Evolutionary conservation across 2,329 filamentous ascomycete genomes (phyloP).

Genomic region (Zasmidium citrigriseum): DNA sequence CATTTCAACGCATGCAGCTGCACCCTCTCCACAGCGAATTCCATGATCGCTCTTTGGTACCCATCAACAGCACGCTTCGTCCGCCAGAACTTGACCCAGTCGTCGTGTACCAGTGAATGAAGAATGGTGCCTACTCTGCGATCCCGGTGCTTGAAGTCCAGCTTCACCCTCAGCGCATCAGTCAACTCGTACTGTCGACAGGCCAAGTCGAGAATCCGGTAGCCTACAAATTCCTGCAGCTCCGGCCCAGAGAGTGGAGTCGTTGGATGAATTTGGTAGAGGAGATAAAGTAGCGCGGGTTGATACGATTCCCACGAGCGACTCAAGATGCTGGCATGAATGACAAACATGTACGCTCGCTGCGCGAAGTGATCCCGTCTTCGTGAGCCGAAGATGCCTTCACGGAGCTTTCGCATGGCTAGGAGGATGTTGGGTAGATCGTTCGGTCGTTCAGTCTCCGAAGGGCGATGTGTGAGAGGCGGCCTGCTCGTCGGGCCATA

Average conservation of each 20-base stretch:
- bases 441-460: constrained; percentile 51
- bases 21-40: constrained; percentile 75
- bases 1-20: constrained; percentile 80
- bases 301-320: constrained; percentile 87
- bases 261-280: constrained; percentile 68
- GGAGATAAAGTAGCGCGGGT: constrained; percentile 77
- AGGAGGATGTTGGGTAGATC: constrained; percentile 75
- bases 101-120: constrained; percentile 71
- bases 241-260: constrained; percentile 70
- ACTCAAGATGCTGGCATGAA: constrained; percentile 78
- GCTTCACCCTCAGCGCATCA: constrained; percentile 69
- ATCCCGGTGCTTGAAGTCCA: constrained; percentile 63
- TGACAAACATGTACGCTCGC: constrained; percentile 89
- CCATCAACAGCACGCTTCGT: constrained; percentile 74
- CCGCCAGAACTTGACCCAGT: constrained; percentile 78
- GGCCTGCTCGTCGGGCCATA: constrained; percentile 7
- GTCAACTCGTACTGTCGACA: constrained; percentile 77
- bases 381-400: constrained; percentile 79
- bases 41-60: constrained; percentile 76
- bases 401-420: constrained; percentile 86
- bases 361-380: constrained; percentile 78
- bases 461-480: constrained; percentile 15
- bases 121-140: constrained; percentile 70
- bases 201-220: constrained; percentile 83
- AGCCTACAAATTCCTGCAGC: constrained; percentile 74